A percentile compares a stretch with the other conserved stretches of the same genome.
Conservation (phyloP, 2,329 filamentous ascomycete genomes). For the Penicillium hordei region DNA sequence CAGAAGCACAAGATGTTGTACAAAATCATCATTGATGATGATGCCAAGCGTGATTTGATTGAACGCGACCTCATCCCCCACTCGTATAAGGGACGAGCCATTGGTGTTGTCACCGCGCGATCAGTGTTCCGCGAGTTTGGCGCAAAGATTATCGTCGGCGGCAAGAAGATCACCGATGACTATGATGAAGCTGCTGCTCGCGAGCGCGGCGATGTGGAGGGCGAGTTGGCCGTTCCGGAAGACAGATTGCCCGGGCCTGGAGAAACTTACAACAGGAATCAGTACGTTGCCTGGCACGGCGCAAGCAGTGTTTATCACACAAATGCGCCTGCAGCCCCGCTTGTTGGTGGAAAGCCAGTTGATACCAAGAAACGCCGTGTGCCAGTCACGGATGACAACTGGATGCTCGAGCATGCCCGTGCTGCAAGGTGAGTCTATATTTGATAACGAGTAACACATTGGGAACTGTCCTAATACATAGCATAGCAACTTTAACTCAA, state of each 20-base stretch:
- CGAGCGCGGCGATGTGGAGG: slow-evolving; percentile 77
- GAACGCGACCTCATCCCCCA: slow-evolving; percentile 93
- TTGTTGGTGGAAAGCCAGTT: slow-evolving; percentile 68
- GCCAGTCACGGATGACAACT: slow-evolving; percentile 88
- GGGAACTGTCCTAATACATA: slow-evolving; percentile 18
- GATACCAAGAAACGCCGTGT: slow-evolving; percentile 82
- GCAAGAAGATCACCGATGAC: slow-evolving; percentile 81
- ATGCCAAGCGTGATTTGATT: slow-evolving; percentile 96
- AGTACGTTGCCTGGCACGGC: slow-evolving; percentile 98
- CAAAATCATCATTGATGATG: slow-evolving; percentile 97
- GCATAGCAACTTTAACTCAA: slow-evolving; percentile 76
- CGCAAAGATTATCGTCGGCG: slow-evolving; percentile 88
- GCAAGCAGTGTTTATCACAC: slow-evolving; percentile 95
- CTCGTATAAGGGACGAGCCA: slow-evolving; percentile 96
- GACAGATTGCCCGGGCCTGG: slow-evolving; percentile 73
- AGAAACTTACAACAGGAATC: slow-evolving; percentile 96
- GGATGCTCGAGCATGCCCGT: slow-evolving; percentile 92
- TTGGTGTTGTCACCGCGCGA: slow-evolving; percentile 92
- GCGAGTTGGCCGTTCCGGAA: slow-evolving; percentile 86
- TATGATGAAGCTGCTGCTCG: slow-evolving; percentile 77
- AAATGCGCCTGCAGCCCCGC: slow-evolving; percentile 71
- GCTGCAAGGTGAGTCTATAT: slow-evolving; percentile 71
- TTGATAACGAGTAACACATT: background rate
- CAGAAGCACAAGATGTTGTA: slow-evolving; percentile 94
- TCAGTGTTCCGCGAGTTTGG: slow-evolving; percentile 98